Conservation (phyloP, 495 filamentous ascomycete genomes). For the Chaetomidium leptoderma region DNA sequence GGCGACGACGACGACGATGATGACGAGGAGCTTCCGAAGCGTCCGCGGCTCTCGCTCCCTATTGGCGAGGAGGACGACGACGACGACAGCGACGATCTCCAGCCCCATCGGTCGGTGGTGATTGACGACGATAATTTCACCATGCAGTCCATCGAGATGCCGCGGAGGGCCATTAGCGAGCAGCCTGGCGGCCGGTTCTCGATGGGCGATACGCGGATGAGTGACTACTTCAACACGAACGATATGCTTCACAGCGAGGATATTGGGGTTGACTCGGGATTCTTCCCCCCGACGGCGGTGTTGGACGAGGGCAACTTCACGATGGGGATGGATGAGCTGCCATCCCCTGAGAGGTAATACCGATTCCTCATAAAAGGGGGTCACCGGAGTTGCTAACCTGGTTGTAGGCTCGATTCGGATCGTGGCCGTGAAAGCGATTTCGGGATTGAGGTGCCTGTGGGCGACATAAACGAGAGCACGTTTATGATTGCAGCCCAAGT, state of each 20-base stretch:
- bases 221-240: conserved; percentile 56
- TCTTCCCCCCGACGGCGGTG: conserved; percentile 35
- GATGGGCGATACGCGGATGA: conserved; percentile 53
- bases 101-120: conserved; percentile 59
- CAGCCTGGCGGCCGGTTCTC: conserved; percentile 38
- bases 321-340: conserved; percentile 15
- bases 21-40: conserved; percentile 56
- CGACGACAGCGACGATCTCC: conserved; percentile 49
- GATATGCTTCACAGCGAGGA: conserved; percentile 41
- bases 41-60: conserved; percentile 65
- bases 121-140: conserved; percentile 69
- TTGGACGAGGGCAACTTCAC: conserved; percentile 31
- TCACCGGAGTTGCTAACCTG: conserved; percentile 13
- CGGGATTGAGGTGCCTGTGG: conserved; percentile 41
- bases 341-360: conserved; percentile 25
- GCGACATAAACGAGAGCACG: conserved; percentile 42
- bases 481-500: conserved; percentile 38
- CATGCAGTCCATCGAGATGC: conserved; percentile 63
- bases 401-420: conserved; percentile 37
- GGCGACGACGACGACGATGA: conserved; percentile 62
- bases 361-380: conserved; percentile 32
- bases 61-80: conserved; percentile 60
- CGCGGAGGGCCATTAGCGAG: conserved; percentile 57
- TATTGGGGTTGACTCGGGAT: conserved; percentile 47
- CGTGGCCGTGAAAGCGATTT: conserved; percentile 43